Percentiles rank a stretch among this genome's conserved stretches.
These are phyloP conservation scores for Thamnidium elegans DNA, from an alignment of 192 early-diverging fungal species.

Conservation along the genomic window DNA sequence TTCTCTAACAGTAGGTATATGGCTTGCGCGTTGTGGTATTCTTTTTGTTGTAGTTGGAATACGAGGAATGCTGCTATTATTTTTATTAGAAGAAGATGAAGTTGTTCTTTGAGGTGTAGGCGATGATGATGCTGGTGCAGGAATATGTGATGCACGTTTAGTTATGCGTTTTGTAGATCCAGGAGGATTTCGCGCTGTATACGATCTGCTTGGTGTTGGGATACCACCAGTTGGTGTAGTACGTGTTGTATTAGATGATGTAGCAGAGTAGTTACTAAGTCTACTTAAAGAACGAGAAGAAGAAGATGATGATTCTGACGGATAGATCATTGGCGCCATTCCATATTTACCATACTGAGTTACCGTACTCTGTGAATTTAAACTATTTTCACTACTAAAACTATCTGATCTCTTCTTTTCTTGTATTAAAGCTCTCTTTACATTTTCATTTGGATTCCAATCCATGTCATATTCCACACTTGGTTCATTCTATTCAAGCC, in stretches of 20 bases:
- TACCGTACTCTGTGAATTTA: conserved; percentile 26
- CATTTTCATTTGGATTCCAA: conserved; percentile 14
- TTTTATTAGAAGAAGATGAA: conserved; percentile 2
- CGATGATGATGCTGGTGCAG: conserved; percentile 23
- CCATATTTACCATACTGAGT: conserved; percentile 19
- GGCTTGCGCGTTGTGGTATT: conserved; percentile 18
- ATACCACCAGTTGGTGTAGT: conserved; percentile 10
- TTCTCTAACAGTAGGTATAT: conserved; percentile 23
- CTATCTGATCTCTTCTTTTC: conserved; percentile 20
- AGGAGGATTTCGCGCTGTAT: not conserved
- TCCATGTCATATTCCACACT: conserved; percentile 1
- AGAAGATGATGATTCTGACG: conserved; percentile 24
- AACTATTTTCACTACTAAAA: conserved; percentile 31
- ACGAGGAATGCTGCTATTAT: not conserved
- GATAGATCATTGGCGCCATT: conserved; percentile 22
- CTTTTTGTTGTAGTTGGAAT: not conserved
- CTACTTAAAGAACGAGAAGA: conserved; percentile 31
- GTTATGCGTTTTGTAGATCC: conserved; percentile 1
- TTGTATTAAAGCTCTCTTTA: not conserved
- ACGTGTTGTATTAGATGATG: conserved; percentile 19
- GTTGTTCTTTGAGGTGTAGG: conserved; percentile 7
- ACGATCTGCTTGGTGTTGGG: conserved; percentile 15
- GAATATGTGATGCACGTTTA: conserved; percentile 34
- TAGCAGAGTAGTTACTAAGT: conserved; percentile 33
- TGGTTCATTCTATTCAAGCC: not conserved